Conservation (phyloP, 345 rosid genomes). For the Citrus hindsii region DNA sequence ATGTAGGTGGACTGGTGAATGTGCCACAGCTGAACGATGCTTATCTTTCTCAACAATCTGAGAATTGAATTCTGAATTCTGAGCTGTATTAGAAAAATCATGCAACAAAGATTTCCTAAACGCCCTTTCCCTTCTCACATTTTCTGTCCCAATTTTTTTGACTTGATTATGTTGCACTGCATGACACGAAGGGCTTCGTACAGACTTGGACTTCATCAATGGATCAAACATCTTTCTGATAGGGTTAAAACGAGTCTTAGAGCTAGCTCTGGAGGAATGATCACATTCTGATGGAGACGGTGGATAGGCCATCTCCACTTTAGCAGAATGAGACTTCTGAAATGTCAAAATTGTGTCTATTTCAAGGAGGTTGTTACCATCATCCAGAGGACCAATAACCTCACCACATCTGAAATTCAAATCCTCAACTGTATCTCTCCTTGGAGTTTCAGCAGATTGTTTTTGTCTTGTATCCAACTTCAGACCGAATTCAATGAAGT, state of each 20-base stretch:
- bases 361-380: constrained; percentile 36
- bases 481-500: constrained; percentile 54
- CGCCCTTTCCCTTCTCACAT: constrained; percentile 29
- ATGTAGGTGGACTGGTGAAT: constrained; percentile 80
- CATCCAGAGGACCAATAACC: constrained; percentile 36
- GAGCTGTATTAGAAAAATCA: constrained; percentile 39
- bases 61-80: constrained; percentile 22
- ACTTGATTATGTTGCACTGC: constrained; percentile 30
- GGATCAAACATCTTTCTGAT: constrained; percentile 83
- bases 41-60: constrained; percentile 23
- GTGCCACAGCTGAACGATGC: constrained; percentile 25
- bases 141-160: constrained; percentile 24
- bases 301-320: constrained; percentile 39
- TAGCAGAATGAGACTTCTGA: constrained; percentile 51
- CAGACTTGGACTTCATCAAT: constrained; percentile 73
- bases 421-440: constrained; percentile 32
- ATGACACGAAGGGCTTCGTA: constrained; percentile 53
- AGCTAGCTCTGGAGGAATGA: constrained; percentile 40
- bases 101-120: constrained; percentile 44
- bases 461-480: constrained; percentile 43
- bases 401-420: constrained; percentile 31
- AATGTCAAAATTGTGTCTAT: constrained; percentile 33
- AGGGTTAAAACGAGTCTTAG: constrained; percentile 58
- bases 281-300: constrained; percentile 53
- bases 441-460: constrained; percentile 17